Conservation (phyloP, 1,139 yeast genomes). For the Arxiozyma telluris region DNA sequence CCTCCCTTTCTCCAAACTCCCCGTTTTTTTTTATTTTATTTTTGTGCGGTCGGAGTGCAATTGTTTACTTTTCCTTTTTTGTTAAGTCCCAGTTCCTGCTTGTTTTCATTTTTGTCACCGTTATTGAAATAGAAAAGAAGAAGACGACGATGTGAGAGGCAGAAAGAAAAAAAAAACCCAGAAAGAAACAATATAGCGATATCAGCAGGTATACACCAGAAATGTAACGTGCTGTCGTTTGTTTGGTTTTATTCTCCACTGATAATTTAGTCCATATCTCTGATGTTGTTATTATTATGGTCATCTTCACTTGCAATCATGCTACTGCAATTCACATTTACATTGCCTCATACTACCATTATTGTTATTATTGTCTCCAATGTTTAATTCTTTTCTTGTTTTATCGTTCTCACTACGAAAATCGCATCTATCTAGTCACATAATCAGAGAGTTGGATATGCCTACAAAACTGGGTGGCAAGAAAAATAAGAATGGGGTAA, state of each 20-base stretch:
- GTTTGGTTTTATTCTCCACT: neutral
- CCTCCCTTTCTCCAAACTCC: neutral
- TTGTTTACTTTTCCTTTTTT: too few relatives aligned
- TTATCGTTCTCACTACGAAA: neutral
- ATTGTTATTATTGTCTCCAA: neutral
- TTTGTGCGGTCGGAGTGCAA: too few relatives aligned
- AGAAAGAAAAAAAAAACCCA: too few relatives aligned
- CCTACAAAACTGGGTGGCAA: neutral
- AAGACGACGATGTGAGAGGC: neutral
- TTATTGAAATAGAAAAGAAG: too few relatives aligned
- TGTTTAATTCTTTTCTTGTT: neutral
- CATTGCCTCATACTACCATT: neutral
- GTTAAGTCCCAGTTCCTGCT: too few relatives aligned
- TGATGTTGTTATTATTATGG: neutral
- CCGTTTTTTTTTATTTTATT: too few relatives aligned
- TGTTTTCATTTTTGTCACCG: too few relatives aligned
- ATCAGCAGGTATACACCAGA: too few relatives aligned
- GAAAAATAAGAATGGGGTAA: neutral
- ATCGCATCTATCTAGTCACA: neutral
- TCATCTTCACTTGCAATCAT: too few relatives aligned
- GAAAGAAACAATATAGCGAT: neutral
- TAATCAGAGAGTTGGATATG: neutral
- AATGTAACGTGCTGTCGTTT: neutral
- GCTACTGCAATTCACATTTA: too few relatives aligned
- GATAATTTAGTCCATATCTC: neutral